These are phyloP conservation scores for Fusarium dimerum DNA, from an alignment of 2,329 filamentous ascomycete genomes.

Conservation along the genomic window DNA sequence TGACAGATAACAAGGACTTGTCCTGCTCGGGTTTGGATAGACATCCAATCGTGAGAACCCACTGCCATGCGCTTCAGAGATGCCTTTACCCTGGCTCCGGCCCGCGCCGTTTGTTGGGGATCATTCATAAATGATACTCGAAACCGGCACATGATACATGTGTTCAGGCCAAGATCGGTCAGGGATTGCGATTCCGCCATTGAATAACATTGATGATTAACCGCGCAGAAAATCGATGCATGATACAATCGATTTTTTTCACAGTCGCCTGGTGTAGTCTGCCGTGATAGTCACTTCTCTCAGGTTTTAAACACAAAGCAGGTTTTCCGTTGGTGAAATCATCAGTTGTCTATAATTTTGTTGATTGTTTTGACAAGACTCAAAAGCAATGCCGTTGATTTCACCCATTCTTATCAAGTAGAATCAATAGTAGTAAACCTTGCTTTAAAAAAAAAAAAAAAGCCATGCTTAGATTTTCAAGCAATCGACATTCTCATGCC, in stretches of 20 bases:
- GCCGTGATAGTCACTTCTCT: no score
- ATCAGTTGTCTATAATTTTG: not conserved
- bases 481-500: slow-evolving; percentile 43
- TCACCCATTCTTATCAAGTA: not conserved
- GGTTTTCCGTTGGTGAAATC: not conserved
- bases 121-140: not conserved
- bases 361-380: not conserved
- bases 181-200: no score
- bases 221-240: no score
- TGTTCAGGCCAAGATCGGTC: not conserved
- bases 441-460: no score
- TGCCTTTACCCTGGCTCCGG: slow-evolving; percentile 10
- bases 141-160: not conserved
- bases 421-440: not conserved
- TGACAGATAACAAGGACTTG: not conserved
- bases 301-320: no score
- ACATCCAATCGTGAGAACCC: no score
- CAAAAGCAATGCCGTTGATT: not conserved
- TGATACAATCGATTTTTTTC: no score
- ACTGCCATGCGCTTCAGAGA: not conserved
- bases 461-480: slow-evolving; percentile 11
- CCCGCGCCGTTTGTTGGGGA: not conserved
- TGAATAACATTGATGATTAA: no score
- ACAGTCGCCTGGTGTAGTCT: no score
- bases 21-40: no score